Percentiles rank a stretch among this genome's conserved stretches.
Conservation (phyloP, 306 rosid genomes). For the Sindora glabra region DNA sequence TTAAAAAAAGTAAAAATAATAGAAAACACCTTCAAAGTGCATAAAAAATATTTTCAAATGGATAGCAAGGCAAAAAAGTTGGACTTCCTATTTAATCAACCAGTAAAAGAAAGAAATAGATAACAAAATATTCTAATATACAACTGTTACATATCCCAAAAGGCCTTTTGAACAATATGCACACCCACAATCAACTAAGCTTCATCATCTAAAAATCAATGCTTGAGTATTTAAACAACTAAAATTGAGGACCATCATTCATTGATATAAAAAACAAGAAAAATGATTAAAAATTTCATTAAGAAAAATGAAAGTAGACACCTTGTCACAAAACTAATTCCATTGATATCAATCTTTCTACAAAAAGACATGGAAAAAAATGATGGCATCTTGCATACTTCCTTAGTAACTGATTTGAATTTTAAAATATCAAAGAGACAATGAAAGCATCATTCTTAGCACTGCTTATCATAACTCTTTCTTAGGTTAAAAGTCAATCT, state of each 20-base stretch:
- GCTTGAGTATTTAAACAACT: too few species aligned
- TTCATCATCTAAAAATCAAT: too few species aligned
- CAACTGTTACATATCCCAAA: background rate
- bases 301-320: constrained; percentile 18
- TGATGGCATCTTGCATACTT: constrained; percentile 95
- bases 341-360: constrained; percentile 66
- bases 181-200: background rate
- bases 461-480: background rate
- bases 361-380: constrained; percentile 71
- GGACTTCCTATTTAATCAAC: constrained; percentile 8
- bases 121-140: background rate
- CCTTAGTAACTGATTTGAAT: constrained; percentile 77
- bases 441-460: constrained; percentile 24
- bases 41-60: too few species aligned
- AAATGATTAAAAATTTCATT: background rate
- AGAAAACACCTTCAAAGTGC: background rate
- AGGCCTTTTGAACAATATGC: background rate
- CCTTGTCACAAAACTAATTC: constrained; percentile 85
- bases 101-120: background rate
- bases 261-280: too few species aligned
- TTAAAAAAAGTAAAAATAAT: background rate
- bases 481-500: too few species aligned
- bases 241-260: constrained; percentile 14
- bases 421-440: constrained; percentile 47
- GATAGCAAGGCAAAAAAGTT: constrained; percentile 6